Conservation (phyloP, 2,329 filamentous ascomycete genomes). For the Penicillium sp. region DNA sequence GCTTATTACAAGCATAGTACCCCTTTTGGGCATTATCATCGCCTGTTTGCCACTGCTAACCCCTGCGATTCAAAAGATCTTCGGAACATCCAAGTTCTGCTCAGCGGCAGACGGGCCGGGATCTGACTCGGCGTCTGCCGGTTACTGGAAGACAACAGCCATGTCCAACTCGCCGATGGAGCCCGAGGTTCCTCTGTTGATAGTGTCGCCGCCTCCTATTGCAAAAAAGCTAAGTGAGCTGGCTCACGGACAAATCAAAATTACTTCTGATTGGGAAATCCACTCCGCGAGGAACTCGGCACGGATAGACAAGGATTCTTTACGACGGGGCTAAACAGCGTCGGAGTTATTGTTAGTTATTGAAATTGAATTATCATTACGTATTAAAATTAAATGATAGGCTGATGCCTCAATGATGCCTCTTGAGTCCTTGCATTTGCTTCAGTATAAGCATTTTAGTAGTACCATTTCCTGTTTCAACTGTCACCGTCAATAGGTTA, state of each 20-base stretch:
- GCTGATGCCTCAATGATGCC: background rate
- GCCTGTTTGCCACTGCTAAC: constrained; percentile 15
- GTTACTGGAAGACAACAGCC: constrained; percentile 14
- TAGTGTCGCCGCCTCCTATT: constrained; percentile 8
- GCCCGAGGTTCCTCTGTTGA: constrained; percentile 14
- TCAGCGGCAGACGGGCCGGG: constrained; percentile 1
- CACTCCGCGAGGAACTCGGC: constrained; percentile 22
- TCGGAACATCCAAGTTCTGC: constrained; percentile 1
- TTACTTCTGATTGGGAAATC: constrained; percentile 25
- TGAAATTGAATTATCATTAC: background rate
- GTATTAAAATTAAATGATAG: background rate
- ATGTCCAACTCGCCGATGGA: constrained; percentile 7
- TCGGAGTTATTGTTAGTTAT: background rate
- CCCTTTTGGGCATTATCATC: constrained; percentile 14
- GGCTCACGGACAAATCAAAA: constrained; percentile 18
- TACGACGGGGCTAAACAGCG: constrained; percentile 5
- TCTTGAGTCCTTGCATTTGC: background rate
- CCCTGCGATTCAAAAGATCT: constrained; percentile 6
- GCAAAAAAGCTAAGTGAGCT: constrained; percentile 15
- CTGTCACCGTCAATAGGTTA: too few species aligned
- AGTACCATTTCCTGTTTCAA: background rate
- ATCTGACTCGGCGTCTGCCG: constrained; percentile 1
- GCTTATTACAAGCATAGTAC: constrained; percentile 9
- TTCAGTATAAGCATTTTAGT: background rate
- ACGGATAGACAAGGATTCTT: constrained; percentile 15